Base-by-base conservation (phyloP, 2,329 filamentous ascomycete genomes). In the Cladosporium austrohemisphaericum region DNA sequence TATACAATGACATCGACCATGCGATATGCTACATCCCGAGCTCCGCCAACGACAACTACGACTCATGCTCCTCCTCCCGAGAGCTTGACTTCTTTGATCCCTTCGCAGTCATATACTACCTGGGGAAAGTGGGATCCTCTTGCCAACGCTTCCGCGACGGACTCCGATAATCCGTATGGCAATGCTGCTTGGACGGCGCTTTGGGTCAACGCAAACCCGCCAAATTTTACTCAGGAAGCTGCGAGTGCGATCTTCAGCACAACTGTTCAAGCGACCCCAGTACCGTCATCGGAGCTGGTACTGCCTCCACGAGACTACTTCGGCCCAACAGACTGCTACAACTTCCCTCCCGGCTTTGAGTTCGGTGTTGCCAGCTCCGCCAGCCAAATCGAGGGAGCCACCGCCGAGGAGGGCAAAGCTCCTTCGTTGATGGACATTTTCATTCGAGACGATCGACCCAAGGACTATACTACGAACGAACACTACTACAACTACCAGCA, bases 251-350 rank as follows among this genome's bases (percentile, higher is more conserved):
- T 55, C 13, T 53, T 58, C 40, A 64, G 57, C 14, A 50, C 37
- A 10, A 50, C 47, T 3, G 20, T 43, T 8, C 31, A 28, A 18
- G 26, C 33, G 6, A 41, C 43, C 28, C 71, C 78, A 0, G 63
- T 83, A 1, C 75, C 78, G 0, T 77, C 69, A 1, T 74, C 66
- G 46, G 77, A 82, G 50, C 68, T 83, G 1, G 65, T 81, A 5
- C 68, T 80, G 0, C 80, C 79, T 0, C 79, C 80, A 0, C 60
- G 67, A 1, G 72, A 76, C 41, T 77, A 76, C 51, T 76, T 78
- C 49, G 68, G 67, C 0, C 54, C 61, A 11, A 66, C 64, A 29
- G 57, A 61, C 18, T 63, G 58, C 32, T 65, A 59, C 54, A 57
- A 59, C 10, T 58, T 66, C 18, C 64, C 63, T 0, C 54, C 56